Percentiles rank a stretch among this genome's conserved stretches.
phyloP scores from a whole-genome alignment of 2,329 filamentous ascomycete genomes.

The Aspergillus arachidicola region DNA sequence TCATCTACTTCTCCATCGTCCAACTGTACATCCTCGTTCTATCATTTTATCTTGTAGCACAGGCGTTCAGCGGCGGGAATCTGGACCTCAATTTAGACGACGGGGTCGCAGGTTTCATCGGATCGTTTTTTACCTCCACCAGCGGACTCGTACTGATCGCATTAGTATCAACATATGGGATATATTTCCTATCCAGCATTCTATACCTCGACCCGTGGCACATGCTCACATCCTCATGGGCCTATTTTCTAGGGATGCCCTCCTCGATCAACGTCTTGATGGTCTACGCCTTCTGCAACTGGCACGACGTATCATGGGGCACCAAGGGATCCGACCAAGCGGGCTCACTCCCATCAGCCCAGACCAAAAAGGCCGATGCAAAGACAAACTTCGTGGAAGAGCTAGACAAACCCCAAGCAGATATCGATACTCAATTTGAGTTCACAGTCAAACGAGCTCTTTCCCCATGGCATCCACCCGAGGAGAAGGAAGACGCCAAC shows the following conservation, averaged over 20 bases:
- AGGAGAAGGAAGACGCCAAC: constrained; percentile 70
- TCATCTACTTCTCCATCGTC: constrained; percentile 88
- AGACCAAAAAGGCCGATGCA: constrained; percentile 77
- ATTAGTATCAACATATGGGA: constrained; percentile 88
- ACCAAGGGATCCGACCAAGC: constrained; percentile 98
- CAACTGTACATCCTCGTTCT: constrained; percentile 88
- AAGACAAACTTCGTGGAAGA: constrained; percentile 89
- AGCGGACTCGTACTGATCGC: constrained; percentile 94
- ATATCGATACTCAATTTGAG: constrained; percentile 98
- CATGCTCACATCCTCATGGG: constrained; percentile 97
- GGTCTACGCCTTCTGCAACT: constrained; percentile 99
- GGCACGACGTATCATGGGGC: constrained; percentile 99
- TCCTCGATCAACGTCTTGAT: constrained; percentile 99
- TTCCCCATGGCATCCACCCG: constrained; percentile 74
- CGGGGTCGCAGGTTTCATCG: constrained; percentile 66
- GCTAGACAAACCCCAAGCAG: constrained; percentile 92
- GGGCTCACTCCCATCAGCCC: constrained; percentile 88
- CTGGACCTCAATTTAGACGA: constrained; percentile 66
- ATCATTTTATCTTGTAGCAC: constrained; percentile 82
- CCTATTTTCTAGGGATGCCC: constrained; percentile 66
- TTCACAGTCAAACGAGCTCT: constrained; percentile 92
- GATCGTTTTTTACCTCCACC: constrained; percentile 79
- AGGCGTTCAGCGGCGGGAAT: constrained; percentile 68
- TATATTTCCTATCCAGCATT: constrained; percentile 96
- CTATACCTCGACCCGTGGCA: constrained; percentile 98